Base-by-base conservation (phyloP, 352 stramenopile genomes). In the Pythium grandisporangium region DNA sequence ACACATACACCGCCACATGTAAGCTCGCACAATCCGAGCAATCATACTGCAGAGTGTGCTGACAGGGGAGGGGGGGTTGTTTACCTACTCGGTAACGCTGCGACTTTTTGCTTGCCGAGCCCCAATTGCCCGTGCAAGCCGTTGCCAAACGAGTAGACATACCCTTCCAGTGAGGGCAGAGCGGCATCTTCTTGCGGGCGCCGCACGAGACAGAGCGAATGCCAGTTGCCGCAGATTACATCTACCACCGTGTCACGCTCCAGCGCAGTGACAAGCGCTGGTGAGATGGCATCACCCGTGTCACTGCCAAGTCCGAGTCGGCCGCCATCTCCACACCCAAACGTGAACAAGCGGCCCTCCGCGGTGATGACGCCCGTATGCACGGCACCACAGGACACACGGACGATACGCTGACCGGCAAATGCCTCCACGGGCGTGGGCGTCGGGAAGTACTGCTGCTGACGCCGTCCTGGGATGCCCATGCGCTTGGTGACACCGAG, bases 251-350 rank as follows among this genome's bases (percentile, higher is more conserved):
- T n/a, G n/a, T 78, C 57, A 6, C 58, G 58, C 20, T 69, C 59
- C 2, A 89, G 51, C 30, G 68, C 42, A 13, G 24, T 52, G 16
- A 86, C 75, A 2, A 65, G 43, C 39, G 84, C 58, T 5, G 75
- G 75, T 16, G 70, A 60, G 2, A 63, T 52, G 11, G 61, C 41
- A 30, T 84, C 68, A 4, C 53, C 45, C 12, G 60, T 67, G 2
- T 45, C 32, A 3, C 17, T 57, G 5, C 86, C 85, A 4, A 96
- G 62, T 14, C 92, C 92, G 6, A 98, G 64, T 2, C 88, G 68
- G 0, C 92, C 92, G 19, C 88, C 90, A 47, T 97, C 89, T 12
- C 85, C 73, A 47, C 84, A 96, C 12, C 92, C 92, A 48, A 88
- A 93, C 13, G 63, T 91, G 49, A 75, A 93, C 19, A 93, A 55